phyloP scores from a whole-genome alignment of 768 basidiomycete species.

The Hortiboletus flavorubellus region DNA sequence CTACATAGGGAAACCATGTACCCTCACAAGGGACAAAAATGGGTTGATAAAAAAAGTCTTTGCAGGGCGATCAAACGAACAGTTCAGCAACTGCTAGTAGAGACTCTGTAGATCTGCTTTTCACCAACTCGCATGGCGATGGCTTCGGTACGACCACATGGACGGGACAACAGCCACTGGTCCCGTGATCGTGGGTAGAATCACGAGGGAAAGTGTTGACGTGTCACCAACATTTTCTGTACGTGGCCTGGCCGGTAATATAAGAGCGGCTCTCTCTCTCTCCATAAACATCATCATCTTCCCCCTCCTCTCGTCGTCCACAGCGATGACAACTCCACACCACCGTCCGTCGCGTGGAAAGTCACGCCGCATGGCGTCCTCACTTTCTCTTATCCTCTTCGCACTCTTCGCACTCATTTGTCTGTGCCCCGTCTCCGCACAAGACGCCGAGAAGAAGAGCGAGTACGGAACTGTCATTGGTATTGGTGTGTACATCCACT shows the following conservation, averaged over 20 bases:
- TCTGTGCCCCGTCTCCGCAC: slow-evolving; percentile 66
- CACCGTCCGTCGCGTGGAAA: slow-evolving; percentile 54
- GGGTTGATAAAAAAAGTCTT: no score
- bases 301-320: slow-evolving; percentile 15
- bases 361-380: slow-evolving; percentile 52
- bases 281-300: slow-evolving; percentile 3
- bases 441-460: slow-evolving; percentile 48
- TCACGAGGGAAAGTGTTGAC: slow-evolving; percentile 24
- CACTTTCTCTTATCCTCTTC: slow-evolving; percentile 58
- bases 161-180: no score
- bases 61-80: no score
- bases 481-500: slow-evolving; percentile 58
- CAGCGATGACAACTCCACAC: slow-evolving; percentile 26
- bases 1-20: no score
- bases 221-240: slow-evolving; percentile 27
- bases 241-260: slow-evolving; percentile 26
- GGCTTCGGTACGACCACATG: no score
- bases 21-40: no score
- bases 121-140: no score
- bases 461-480: slow-evolving; percentile 94
- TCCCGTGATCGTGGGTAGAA: slow-evolving; percentile 27
- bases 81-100: no score
- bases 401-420: slow-evolving; percentile 69
- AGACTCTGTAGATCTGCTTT: no score
- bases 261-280: slow-evolving; percentile 15